These are phyloP conservation scores for Fennellomyces sp. DNA, from an alignment of 371 early-diverging fungal species.

Conservation along the genomic window DNA sequence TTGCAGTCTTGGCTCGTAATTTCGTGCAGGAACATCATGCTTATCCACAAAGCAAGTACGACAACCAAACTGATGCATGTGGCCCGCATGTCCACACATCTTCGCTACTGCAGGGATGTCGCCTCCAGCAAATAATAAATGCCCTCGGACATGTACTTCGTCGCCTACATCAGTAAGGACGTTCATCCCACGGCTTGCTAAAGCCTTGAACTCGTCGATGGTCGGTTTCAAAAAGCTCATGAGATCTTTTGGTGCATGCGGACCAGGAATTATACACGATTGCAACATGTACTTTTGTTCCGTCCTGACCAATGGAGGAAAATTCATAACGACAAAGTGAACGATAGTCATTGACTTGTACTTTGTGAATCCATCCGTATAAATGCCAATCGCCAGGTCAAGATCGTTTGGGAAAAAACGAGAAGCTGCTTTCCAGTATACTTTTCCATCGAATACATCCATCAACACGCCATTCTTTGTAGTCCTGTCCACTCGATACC, in stretches of 20 bases:
- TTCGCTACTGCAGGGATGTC: neutral
- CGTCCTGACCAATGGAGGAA: neutral
- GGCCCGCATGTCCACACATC: neutral
- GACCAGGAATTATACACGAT: neutral
- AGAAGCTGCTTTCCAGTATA: neutral
- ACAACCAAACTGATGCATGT: neutral
- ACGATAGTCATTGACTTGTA: neutral
- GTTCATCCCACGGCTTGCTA: neutral
- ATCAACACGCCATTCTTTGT: too few relatives aligned
- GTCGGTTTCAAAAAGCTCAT: neutral
- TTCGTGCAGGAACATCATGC: neutral
- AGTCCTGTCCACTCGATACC: too few relatives aligned
- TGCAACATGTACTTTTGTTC: conserved; percentile 1
- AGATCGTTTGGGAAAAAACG: neutral
- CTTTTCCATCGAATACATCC: neutral
- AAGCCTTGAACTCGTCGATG: neutral
- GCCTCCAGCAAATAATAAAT: neutral
- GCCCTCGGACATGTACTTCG: neutral
- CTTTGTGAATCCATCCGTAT: neutral
- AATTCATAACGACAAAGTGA: neutral
- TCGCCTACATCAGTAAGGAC: neutral
- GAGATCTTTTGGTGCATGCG: neutral
- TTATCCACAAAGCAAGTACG: neutral
- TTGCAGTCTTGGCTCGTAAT: neutral
- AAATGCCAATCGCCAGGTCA: neutral